These are phyloP conservation scores for Pseudogymnoascus sp. DNA, from an alignment of 2,329 filamentous ascomycete species.

Conservation along the genomic window DNA sequence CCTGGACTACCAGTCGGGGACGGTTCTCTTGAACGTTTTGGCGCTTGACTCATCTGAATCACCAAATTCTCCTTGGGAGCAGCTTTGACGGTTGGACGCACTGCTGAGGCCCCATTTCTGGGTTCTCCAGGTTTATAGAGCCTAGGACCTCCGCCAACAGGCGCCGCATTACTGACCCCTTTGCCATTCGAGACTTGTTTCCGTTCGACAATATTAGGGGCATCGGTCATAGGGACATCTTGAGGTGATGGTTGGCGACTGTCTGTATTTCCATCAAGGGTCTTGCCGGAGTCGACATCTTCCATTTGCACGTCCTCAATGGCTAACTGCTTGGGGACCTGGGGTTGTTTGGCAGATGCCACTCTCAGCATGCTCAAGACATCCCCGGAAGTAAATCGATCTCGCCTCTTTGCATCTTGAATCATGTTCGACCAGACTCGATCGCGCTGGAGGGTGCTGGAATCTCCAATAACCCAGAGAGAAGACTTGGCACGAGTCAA, in stretches of 20 bases:
- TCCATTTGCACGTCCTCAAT: slow-evolving; percentile 3
- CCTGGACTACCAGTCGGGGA: background rate
- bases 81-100: background rate
- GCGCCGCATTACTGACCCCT: background rate
- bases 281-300: background rate
- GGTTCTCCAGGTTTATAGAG: background rate
- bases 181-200: background rate
- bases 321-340: background rate
- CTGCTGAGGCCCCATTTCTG: background rate
- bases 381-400: slow-evolving; percentile 68
- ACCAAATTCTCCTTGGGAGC: background rate
- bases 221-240: background rate
- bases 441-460: slow-evolving; percentile 74
- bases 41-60: background rate
- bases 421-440: slow-evolving; percentile 88
- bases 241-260: background rate
- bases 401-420: slow-evolving; percentile 66
- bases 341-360: slow-evolving; percentile 25
- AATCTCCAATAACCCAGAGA: slow-evolving; percentile 92
- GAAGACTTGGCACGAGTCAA: slow-evolving; percentile 94
- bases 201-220: slow-evolving; percentile 2
- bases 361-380: slow-evolving; percentile 46
- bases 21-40: background rate
- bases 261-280: background rate
- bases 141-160: background rate